phyloP scores from a whole-genome alignment of 73 alveolate species.

The Diophrys appendiculata region DNA sequence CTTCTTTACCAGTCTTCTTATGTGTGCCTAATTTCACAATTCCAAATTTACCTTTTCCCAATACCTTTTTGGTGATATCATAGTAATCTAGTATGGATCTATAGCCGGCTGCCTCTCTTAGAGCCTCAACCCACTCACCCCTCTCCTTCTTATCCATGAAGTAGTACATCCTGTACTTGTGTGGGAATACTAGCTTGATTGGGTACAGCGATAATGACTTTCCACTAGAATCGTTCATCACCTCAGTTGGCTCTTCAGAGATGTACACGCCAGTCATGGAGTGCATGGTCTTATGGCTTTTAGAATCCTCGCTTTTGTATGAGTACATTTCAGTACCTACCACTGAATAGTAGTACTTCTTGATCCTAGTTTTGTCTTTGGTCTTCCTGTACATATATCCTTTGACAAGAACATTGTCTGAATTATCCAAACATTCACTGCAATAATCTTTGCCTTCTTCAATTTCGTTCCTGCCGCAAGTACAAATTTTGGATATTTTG shows the following conservation, averaged over 20 bases:
- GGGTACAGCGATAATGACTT: conserved; percentile 41
- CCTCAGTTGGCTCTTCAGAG: conserved; percentile 46
- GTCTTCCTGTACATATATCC: conserved; percentile 30
- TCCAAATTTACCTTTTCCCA: conserved; percentile 77
- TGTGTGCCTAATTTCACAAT: conserved; percentile 58
- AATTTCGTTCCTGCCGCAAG: conserved; percentile 20
- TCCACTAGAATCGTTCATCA: conserved; percentile 33
- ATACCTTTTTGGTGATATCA: conserved; percentile 38
- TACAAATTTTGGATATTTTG: conserved; percentile 13
- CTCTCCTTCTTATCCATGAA: conserved; percentile 64
- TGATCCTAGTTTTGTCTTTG: conserved; percentile 32
- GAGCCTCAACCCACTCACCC: conserved; percentile 64
- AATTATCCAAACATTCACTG: conserved; percentile 3
- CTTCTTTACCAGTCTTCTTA: conserved; percentile 66
- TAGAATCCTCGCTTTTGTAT: conserved; percentile 37
- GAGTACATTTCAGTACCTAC: conserved; percentile 57
- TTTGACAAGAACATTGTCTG: background rate
- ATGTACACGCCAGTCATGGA: conserved; percentile 46
- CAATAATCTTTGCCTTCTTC: conserved; percentile 17
- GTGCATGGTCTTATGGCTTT: conserved; percentile 62
- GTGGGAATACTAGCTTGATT: conserved; percentile 54
- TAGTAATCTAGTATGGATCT: conserved; percentile 64
- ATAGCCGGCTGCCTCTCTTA: conserved; percentile 71
- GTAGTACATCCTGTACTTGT: conserved; percentile 72
- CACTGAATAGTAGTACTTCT: conserved; percentile 43